Evolutionary conservation across 768 basidiomycete genomes (phyloP).

Genomic region (Phylloporus sp.): DNA sequence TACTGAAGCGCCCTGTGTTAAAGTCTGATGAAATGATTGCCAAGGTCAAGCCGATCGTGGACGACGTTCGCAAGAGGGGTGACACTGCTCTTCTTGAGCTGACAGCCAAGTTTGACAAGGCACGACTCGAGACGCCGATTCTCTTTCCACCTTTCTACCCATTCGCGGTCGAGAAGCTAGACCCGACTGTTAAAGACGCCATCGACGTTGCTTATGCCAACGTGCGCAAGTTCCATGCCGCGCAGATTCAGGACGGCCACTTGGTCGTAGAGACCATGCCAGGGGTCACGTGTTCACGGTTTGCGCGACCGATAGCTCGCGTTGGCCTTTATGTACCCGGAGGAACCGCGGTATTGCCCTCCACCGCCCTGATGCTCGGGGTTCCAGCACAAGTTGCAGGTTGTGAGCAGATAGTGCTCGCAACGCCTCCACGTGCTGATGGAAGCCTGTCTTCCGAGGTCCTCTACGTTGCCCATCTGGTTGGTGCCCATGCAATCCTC

Average conservation of each 20-base stretch:
- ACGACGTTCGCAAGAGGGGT: conserved; percentile 77
- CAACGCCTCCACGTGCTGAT: conserved; percentile 92
- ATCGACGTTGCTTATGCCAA: conserved; percentile 91
- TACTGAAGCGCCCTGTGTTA: conserved; percentile 87
- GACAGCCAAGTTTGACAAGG: conserved; percentile 93
- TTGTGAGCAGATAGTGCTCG: conserved; percentile 86
- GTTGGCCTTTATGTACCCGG: conserved; percentile 98
- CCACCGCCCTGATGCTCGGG: conserved; percentile 96
- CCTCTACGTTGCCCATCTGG: conserved; percentile 89
- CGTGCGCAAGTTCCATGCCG: conserved; percentile 86
- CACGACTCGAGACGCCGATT: conserved; percentile 61
- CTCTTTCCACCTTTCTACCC: conserved; percentile 72
- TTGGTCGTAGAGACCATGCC: conserved; percentile 96
- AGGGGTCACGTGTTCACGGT: conserved; percentile 92
- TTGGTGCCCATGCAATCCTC: conserved; percentile 86
- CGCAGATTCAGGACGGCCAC: conserved; percentile 68
- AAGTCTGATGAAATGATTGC: conserved; percentile 60
- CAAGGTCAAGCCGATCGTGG: conserved; percentile 92
- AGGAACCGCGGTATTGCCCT: conserved; percentile 93
- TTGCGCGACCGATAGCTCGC: conserved; percentile 90
- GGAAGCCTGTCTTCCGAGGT: conserved; percentile 96
- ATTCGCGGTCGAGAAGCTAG: conserved; percentile 47
- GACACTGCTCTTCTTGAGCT: conserved; percentile 84
- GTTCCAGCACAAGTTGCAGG: conserved; percentile 97
- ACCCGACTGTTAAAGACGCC: conserved; percentile 64